Evolutionary conservation across 192 early-diverging fungal genomes (phyloP).

Genomic region (Coemansia sp.): DNA sequence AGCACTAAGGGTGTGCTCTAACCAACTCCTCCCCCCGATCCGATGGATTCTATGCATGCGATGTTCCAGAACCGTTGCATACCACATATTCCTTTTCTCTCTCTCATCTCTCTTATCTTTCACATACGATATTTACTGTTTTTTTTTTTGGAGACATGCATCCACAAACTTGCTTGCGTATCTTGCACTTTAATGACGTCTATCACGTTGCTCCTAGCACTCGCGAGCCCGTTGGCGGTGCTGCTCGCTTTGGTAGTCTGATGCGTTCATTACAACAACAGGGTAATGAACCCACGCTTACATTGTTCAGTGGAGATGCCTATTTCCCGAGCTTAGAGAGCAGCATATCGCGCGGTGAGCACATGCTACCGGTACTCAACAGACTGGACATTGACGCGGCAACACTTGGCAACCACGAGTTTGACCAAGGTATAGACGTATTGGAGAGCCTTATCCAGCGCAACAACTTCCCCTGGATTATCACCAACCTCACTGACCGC

Average conservation of each 20-base stretch:
- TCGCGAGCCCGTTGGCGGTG: slow-evolving; percentile 64
- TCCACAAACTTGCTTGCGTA: slow-evolving; percentile 13
- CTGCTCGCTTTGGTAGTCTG: slow-evolving; percentile 58
- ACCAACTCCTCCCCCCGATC: background rate
- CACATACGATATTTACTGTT: background rate
- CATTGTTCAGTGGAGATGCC: slow-evolving; percentile 66
- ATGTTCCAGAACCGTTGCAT: background rate
- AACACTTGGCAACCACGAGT: slow-evolving; percentile 73
- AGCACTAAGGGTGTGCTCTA: slow-evolving; percentile 93
- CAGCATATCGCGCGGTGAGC: slow-evolving; percentile 61
- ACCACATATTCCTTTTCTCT: background rate
- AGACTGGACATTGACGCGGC: slow-evolving; percentile 59
- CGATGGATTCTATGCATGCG: background rate
- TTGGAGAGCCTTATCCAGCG: slow-evolving; percentile 49
- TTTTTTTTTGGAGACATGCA: background rate
- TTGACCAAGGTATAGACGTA: slow-evolving; percentile 66
- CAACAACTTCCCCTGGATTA: slow-evolving; percentile 71
- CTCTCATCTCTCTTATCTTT: background rate
- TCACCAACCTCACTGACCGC: slow-evolving; percentile 63
- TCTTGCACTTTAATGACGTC: slow-evolving; percentile 70
- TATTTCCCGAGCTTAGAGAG: slow-evolving; percentile 71
- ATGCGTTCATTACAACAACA: slow-evolving; percentile 42
- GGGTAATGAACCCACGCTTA: slow-evolving; percentile 34
- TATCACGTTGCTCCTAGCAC: slow-evolving; percentile 58
- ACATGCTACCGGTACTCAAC: slow-evolving; percentile 66